These are phyloP conservation scores for Myxozyma geophila DNA, from an alignment of 805 yeast genomes.

Conservation along the genomic window DNA sequence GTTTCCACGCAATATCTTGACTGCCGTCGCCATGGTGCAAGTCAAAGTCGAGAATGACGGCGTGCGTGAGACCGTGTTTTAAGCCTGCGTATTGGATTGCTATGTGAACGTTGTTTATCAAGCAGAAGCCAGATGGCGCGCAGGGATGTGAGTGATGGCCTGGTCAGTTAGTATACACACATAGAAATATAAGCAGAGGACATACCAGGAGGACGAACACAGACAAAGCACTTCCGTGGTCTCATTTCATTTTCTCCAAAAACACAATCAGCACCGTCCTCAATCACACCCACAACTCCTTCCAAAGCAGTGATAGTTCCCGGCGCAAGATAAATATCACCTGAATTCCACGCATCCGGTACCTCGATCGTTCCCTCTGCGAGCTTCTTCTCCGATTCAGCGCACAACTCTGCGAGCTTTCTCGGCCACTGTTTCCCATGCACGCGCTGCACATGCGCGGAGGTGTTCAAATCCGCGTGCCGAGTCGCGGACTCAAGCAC, in stretches of 20 bases:
- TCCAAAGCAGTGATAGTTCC: slow-evolving; percentile 70
- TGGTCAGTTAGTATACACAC: slow-evolving; percentile 75
- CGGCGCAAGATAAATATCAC: slow-evolving; percentile 75
- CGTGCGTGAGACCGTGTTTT: slow-evolving; percentile 70
- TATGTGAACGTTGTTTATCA: slow-evolving; percentile 79
- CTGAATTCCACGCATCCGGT: slow-evolving; percentile 80
- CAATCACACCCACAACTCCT: slow-evolving; percentile 78
- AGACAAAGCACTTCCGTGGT: slow-evolving; percentile 25
- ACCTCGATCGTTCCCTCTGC: slow-evolving; percentile 65
- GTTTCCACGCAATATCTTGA: slow-evolving; percentile 83
- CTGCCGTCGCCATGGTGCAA: slow-evolving; percentile 90
- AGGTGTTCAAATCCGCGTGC: slow-evolving; percentile 41
- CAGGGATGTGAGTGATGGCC: slow-evolving; percentile 87
- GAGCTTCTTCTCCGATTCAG: slow-evolving; percentile 60
- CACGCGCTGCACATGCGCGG: slow-evolving; percentile 62
- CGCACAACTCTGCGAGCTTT: slow-evolving; percentile 60
- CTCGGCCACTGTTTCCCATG: slow-evolving; percentile 80
- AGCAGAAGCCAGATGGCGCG: slow-evolving; percentile 83
- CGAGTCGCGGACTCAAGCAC: slow-evolving; percentile 15
- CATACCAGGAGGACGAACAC: slow-evolving; percentile 35
- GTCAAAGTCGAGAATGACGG: slow-evolving; percentile 80
- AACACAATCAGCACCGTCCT: slow-evolving; percentile 65
- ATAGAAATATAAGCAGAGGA: slow-evolving; percentile 37
- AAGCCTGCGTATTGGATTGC: slow-evolving; percentile 76
- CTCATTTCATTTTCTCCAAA: slow-evolving; percentile 45